Evolutionary conservation across 352 stramenopile species (phyloP).

Genomic region (Phytophthora podocarpi): DNA sequence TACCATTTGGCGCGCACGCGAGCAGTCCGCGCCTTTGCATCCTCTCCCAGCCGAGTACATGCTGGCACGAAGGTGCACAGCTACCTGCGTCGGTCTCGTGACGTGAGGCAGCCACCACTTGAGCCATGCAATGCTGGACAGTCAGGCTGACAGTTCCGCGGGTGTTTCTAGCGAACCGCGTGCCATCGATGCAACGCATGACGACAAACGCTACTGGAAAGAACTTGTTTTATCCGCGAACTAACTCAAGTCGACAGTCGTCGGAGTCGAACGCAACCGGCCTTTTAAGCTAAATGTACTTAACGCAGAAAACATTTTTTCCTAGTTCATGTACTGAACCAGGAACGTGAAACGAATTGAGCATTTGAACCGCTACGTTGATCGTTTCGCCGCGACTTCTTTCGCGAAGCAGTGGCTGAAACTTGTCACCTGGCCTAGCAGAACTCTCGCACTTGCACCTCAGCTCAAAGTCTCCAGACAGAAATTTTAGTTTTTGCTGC

Average conservation of each 20-base stretch:
- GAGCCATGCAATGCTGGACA: conserved; percentile 13
- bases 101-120: conserved; percentile 12
- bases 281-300: too few species aligned
- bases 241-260: not conserved
- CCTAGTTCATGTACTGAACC: too few species aligned
- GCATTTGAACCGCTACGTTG: not conserved
- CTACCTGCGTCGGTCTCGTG: conserved; percentile 10
- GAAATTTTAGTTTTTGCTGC: conserved; percentile 37
- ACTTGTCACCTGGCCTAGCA: conserved; percentile 20
- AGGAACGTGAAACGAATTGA: not conserved
- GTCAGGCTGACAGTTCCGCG: not conserved
- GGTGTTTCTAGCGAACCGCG: conserved; percentile 19
- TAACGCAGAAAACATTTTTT: too few species aligned
- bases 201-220: conserved; percentile 13
- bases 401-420: conserved; percentile 6
- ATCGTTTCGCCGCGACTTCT: conserved; percentile 1
- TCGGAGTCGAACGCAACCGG: too few species aligned
- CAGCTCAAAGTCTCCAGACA: conserved; percentile 20
- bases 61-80: conserved; percentile 2
- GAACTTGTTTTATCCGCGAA: conserved; percentile 11
- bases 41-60: conserved; percentile 3
- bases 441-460: conserved; percentile 15
- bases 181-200: conserved; percentile 5
- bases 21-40: conserved; percentile 12
- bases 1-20: conserved; percentile 29